Evolutionary conservation across 2,329 filamentous ascomycete species (phyloP), one percentile per base, ranked within the genome.

Genomic region (Fusarium siculi): DNA sequence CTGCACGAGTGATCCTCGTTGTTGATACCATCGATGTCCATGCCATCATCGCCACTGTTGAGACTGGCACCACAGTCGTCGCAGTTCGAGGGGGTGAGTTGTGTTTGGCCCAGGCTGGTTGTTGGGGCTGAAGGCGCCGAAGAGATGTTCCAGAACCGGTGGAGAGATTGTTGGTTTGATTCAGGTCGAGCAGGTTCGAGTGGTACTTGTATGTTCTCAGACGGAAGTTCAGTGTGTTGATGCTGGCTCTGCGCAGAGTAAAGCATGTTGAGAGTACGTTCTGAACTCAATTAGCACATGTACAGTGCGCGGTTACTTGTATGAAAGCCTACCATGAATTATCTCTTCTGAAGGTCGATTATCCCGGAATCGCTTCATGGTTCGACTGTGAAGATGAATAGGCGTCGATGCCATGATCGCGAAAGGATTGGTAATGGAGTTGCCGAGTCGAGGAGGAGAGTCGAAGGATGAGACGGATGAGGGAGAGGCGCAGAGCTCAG

Each of bases 111-210:
- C 25, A 76, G 40, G 36, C 47, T 34, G 64, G 80, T 72, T 2
- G 77, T 74, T 0, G 81, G 75, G 2, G 73, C 66, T 5, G 76
- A 72, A 8, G 85, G 78, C 0, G 81, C 78, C 0, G 83, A 81
- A 4, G 82, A 84, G 19, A 91, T 83, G n/a, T 85, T 84, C 89
- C 89, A 92, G 81, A 91, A 92, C 44, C 83, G 87, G 78, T 91
- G 89, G 0, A 92, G 82, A 1, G 87, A 90, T 8, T 84, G 82
- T 77, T 91, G 89, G 21, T 64, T 72, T 15, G 63, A 54, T 28
- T 74, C 43, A 16, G 75, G 47, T 23, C 21, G 65, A 21, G 62
- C 8, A 25, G 42, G 50, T 25, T 73, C 32, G 12, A 40, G 44
- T n/a, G 62, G 62, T 7, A 44, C 56, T 56, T 59, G 75, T 36